Percentiles rank a stretch among this genome's conserved stretches.
Conservation (phyloP, 139 green algal genomes). For the Asterochloris sp. region DNA sequence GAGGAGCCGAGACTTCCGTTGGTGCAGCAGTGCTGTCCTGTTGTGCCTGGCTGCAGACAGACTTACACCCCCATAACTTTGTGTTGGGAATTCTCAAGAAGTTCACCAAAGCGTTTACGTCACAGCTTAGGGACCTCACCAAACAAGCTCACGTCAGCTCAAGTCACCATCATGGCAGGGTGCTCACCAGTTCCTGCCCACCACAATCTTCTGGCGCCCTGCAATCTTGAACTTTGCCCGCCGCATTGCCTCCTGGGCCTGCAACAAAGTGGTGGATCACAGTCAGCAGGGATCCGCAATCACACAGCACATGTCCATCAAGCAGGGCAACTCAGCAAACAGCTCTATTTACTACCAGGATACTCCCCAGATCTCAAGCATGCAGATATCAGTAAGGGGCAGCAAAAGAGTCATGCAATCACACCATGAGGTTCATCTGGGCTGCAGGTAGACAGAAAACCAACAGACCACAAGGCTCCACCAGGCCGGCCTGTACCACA, state of each 20-base stretch:
- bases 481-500: too few relatives aligned
- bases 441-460: too few relatives aligned
- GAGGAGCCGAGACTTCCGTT: not conserved
- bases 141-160: not conserved
- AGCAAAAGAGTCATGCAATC: too few relatives aligned
- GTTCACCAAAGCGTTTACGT: too few relatives aligned
- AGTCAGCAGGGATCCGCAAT: not conserved
- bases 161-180: not conserved
- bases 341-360: too few relatives aligned
- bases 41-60: not conserved
- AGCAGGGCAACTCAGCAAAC: not conserved
- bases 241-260: conserved; percentile 92
- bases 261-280: not conserved
- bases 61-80: not conserved
- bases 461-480: too few relatives aligned
- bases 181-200: conserved; percentile 86
- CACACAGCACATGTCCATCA: not conserved
- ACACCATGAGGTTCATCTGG: too few relatives aligned
- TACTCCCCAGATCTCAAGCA: too few relatives aligned
- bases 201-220: conserved; percentile 97
- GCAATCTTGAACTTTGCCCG: conserved; percentile 99
- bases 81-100: too few relatives aligned
- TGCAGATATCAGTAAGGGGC: too few relatives aligned
- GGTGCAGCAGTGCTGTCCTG: not conserved
- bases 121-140: too few relatives aligned